Evolutionary conservation across 441 rosid genomes (phyloP).

Genomic region (Kokia cookei): DNA sequence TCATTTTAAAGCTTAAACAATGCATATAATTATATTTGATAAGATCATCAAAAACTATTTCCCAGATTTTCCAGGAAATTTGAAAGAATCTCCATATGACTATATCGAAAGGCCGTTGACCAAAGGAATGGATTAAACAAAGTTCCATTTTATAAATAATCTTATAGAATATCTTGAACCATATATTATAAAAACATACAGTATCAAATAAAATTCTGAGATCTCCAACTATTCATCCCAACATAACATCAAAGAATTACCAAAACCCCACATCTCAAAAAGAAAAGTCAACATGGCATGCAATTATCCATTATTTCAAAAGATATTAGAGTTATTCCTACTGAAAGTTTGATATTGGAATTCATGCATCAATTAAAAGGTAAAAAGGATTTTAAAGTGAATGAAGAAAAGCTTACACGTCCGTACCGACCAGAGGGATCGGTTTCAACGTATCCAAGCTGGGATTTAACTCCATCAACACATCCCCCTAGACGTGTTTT

Average conservation of each 20-base stretch:
- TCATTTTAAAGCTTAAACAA: neutral
- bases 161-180: neutral
- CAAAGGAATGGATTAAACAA: neutral
- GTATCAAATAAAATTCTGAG: neutral
- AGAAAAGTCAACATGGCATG: neutral
- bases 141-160: neutral
- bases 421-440: slow-evolving; percentile 68
- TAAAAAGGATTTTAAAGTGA: no score
- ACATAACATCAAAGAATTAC: neutral
- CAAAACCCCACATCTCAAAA: neutral
- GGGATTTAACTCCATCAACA: slow-evolving; percentile 22
- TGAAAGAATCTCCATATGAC: neutral
- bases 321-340: neutral
- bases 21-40: neutral
- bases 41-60: neutral
- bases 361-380: neutral
- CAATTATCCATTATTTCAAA: neutral
- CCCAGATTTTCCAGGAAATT: neutral
- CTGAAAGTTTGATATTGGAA: neutral
- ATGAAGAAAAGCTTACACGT: slow-evolving; percentile 41
- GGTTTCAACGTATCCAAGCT: slow-evolving; percentile 42
- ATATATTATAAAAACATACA: no score
- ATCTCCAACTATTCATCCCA: neutral
- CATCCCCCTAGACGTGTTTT: slow-evolving; percentile 24
- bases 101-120: neutral